Base-by-base conservation (phyloP, 768 basidiomycete genomes). In the Astraeus odoratus region DNA sequence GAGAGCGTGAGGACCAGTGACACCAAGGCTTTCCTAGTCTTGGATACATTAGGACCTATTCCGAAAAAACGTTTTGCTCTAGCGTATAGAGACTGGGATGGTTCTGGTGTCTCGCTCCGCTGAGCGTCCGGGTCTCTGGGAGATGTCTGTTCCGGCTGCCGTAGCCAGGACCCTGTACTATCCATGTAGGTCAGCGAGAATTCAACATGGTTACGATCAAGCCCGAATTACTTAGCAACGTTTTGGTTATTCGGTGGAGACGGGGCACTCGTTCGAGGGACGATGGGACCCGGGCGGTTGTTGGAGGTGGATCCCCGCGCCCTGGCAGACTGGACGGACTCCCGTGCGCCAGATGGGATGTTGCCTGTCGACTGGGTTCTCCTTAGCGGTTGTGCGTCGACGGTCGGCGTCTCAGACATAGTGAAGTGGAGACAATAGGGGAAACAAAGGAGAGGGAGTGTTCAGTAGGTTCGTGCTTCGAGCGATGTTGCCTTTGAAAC, bases 11-110 rank as follows among this genome's bases (percentile, higher is more conserved):
- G 75, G 26, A 78, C 59, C 9, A 83, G 52, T 6, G 74, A 73
- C 22, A 81, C 67, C 15, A 81, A 56, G 34, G 75, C 69, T 56
- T 74, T 78, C 35, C 81, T 71, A 5, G 69, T 70, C 47, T 64
- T 67, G 3, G 74, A 67, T 19, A 74, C 78, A 39, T 71, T 64
- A 10, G 70, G 66, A 6, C 83, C 82, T 42, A 77, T 55, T 3
- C 82, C 82, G 33, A 83, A 60, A 50, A 70, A 68, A 3, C 60
- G 53, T 52, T 74, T 59, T 5, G 66, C 10, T 20, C 50, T 54
- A 9, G 54, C 57, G 22, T 54, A 43, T 4, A 55, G 42, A 5
- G 67, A 42, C 33, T 50, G 54, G 12, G 18, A 36, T 6, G 50
- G 41, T 42, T 39, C 51, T 19, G 29, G 57, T 24, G 24, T 7